A percentile compares a stretch with the other conserved stretches of the same genome.
Conservation (phyloP, 208 protist genomes). For the Acanthamoeba castellanii region DNA sequence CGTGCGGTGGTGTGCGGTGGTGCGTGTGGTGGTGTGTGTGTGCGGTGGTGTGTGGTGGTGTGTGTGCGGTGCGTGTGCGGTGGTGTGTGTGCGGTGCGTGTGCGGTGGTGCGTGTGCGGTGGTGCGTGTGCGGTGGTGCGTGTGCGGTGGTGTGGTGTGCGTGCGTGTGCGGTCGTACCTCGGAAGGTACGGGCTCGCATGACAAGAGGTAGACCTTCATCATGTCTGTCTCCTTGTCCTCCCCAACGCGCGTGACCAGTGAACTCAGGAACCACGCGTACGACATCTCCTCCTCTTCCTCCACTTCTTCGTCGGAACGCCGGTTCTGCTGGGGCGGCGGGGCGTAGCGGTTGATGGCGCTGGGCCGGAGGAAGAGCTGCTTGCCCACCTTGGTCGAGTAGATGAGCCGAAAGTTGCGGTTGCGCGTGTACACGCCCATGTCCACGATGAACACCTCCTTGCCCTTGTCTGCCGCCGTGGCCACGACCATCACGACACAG, state of each 20-base stretch:
- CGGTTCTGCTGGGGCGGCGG: background rate
- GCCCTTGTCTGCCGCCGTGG: background rate
- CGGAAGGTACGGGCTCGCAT: background rate
- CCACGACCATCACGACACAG: background rate
- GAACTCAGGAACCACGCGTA: background rate
- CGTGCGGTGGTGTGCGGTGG: background rate
- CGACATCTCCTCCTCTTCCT: slow-evolving; percentile 16
- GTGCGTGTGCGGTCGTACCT: background rate
- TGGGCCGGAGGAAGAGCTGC: slow-evolving; percentile 1
- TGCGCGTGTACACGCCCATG: slow-evolving; percentile 60
- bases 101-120: too few relatives aligned
- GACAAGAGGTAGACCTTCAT: background rate
- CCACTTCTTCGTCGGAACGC: background rate
- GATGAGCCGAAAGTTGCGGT: slow-evolving; percentile 61
- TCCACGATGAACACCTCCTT: slow-evolving; percentile 63
- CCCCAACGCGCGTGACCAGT: background rate
- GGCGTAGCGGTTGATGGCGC: background rate
- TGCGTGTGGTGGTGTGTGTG: too few relatives aligned
- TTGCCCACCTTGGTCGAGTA: slow-evolving; percentile 57
- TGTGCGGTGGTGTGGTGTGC: too few relatives aligned
- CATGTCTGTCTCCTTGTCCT: background rate
- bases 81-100: too few relatives aligned
- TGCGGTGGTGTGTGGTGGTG: too few relatives aligned
- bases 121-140: too few relatives aligned
- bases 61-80: background rate